phyloP scores from a whole-genome alignment of 2,329 filamentous ascomycete species.

The Dothideomycetes sp. region DNA sequence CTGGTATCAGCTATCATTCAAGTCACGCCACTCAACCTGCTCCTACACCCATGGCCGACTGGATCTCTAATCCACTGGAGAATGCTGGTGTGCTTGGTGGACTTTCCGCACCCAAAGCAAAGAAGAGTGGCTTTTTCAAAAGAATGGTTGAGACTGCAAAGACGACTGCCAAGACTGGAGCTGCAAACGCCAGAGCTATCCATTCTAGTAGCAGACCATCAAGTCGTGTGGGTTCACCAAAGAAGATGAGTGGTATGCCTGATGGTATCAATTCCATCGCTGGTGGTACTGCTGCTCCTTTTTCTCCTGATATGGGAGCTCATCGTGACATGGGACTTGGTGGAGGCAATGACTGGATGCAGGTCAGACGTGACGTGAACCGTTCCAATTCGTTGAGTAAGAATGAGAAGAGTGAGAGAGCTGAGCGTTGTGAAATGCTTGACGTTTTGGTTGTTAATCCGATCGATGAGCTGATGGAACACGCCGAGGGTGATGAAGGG shows the following conservation, averaged over 20 bases:
- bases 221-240: conserved; percentile 29
- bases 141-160: conserved; percentile 92
- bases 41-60: conserved; percentile 55
- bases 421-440: conserved; percentile 88
- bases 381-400: conserved; percentile 85
- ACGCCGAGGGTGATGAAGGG: conserved; percentile 80
- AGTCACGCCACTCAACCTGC: conserved; percentile 61
- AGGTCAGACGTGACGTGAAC: conserved; percentile 90
- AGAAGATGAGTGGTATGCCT: conserved; percentile 34
- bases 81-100: conserved; percentile 64
- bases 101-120: conserved; percentile 61
- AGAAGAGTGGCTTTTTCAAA: conserved; percentile 77
- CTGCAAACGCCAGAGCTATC: conserved; percentile 79
- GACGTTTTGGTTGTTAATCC: conserved; percentile 81
- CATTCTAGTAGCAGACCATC: conserved; percentile 41
- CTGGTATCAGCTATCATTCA: conserved; percentile 58
- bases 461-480: conserved; percentile 77
- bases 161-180: conserved; percentile 60
- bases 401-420: conserved; percentile 74
- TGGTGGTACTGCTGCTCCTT: conserved; percentile 29
- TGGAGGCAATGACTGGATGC: conserved; percentile 77
- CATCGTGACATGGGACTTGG: conserved; percentile 61
- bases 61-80: conserved; percentile 49
- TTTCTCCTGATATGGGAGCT: conserved; percentile 20
- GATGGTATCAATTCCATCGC: conserved; percentile 43